phyloP scores from a whole-genome alignment of 2,329 filamentous ascomycete species.

The Fusarium sp. region DNA sequence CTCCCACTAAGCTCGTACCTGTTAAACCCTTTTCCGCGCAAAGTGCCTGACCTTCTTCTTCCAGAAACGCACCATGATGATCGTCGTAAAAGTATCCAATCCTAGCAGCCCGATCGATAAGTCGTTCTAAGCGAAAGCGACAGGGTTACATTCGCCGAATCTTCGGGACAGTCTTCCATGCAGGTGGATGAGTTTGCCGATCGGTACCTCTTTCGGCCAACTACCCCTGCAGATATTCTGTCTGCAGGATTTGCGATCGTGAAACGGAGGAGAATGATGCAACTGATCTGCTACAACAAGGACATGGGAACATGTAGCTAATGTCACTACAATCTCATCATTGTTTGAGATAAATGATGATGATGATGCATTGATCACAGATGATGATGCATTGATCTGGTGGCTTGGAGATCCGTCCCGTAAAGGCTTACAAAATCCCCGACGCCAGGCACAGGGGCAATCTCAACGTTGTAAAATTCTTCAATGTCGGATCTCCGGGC shows the following conservation, averaged over 20 bases:
- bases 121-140: not conserved
- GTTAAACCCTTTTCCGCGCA: not conserved
- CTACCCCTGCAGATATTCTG: not conserved
- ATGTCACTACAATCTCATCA: not conserved
- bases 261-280: not conserved
- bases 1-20: not conserved
- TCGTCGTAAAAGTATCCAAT: not conserved
- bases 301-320: not conserved
- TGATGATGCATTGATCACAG: not conserved
- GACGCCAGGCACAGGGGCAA: not conserved
- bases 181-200: not conserved
- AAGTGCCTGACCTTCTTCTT: not conserved
- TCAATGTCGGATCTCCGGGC: not conserved
- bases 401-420: not conserved
- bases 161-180: not conserved
- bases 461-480: not conserved
- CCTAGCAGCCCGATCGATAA: not conserved
- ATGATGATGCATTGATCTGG: not conserved
- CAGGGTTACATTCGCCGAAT: not conserved
- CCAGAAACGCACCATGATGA: not conserved
- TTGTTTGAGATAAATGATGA: not conserved
- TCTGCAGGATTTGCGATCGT: not conserved
- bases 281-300: slow-evolving; percentile 1
- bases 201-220: not conserved
- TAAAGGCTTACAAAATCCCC: not conserved